These are phyloP conservation scores for Yamadazyma trypodendri DNA, from an alignment of 1,139 yeast species.

Conservation along the genomic window DNA sequence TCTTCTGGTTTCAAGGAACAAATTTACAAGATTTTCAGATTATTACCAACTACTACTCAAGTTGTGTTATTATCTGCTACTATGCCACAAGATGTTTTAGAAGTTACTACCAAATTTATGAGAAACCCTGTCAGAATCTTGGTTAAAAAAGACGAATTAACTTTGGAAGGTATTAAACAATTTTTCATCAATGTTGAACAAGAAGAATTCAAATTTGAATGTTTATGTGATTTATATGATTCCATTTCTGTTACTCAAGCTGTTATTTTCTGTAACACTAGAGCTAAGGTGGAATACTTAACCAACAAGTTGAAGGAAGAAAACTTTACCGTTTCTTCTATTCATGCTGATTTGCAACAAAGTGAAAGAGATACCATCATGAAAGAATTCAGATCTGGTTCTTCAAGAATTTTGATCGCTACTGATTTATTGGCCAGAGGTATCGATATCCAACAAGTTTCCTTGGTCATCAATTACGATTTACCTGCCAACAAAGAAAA, in stretches of 20 bases:
- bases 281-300: slow-evolving; percentile 93
- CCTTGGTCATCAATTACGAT: slow-evolving; percentile 96
- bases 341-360: slow-evolving; percentile 97
- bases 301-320: slow-evolving; percentile 82
- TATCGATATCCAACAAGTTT: slow-evolving; percentile 99
- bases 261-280: slow-evolving; percentile 98
- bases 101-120: slow-evolving; percentile 96
- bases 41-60: slow-evolving; percentile 92
- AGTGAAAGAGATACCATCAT: slow-evolving; percentile 96
- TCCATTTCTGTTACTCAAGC: slow-evolving; percentile 98
- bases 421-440: slow-evolving; percentile 99
- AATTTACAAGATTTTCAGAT: slow-evolving; percentile 93
- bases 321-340: slow-evolving; percentile 94
- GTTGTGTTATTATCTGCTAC: slow-evolving; percentile 97
- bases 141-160: slow-evolving; percentile 97
- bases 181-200: slow-evolving; percentile 91
- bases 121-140: slow-evolving; percentile 94
- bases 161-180: slow-evolving; percentile 98
- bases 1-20: slow-evolving; percentile 97
- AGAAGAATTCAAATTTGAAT: slow-evolving; percentile 92
- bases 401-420: slow-evolving; percentile 93
- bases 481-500: slow-evolving; percentile 96
- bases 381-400: slow-evolving; percentile 98
- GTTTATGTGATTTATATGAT: slow-evolving; percentile 95
- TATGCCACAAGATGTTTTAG: slow-evolving; percentile 96